A percentile compares a stretch with the other conserved stretches of the same genome.
Conservation (phyloP, 1,139 yeast genomes). For the Kurtzmaniella quercitrusa region DNA sequence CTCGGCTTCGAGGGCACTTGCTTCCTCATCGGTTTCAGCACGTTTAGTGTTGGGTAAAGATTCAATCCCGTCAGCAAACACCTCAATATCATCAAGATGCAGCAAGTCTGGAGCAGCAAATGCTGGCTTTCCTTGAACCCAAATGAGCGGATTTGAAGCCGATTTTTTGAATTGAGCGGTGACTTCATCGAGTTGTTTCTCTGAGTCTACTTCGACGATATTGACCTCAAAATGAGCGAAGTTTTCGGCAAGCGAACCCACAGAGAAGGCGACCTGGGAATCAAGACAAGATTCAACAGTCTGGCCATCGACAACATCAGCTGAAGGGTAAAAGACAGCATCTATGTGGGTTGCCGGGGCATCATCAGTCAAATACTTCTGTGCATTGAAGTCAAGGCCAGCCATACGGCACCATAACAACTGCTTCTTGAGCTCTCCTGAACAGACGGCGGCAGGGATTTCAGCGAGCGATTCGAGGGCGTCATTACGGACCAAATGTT, state of each 20-base stretch:
- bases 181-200: neutral
- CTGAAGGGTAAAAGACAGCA: constrained; percentile 29
- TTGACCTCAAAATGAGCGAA: neutral
- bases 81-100: constrained; percentile 17
- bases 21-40: constrained; percentile 9
- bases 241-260: neutral
- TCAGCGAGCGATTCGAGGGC: neutral
- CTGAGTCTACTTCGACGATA: neutral
- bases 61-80: constrained; percentile 14
- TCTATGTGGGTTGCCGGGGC: constrained; percentile 17
- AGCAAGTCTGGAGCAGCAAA: constrained; percentile 18
- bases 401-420: neutral
- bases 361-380: neutral
- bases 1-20: constrained; percentile 19
- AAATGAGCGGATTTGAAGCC: constrained; percentile 10
- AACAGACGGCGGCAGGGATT: neutral
- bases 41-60: constrained; percentile 10
- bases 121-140: constrained; percentile 31
- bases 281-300: constrained; percentile 15
- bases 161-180: neutral
- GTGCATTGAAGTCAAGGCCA: neutral
- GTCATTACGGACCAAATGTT: neutral
- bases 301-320: constrained; percentile 20
- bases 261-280: constrained; percentile 7
- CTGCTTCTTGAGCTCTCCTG: neutral